Base-by-base conservation (phyloP, 148 eudicot species). In the Fallopia convolvulus region DNA sequence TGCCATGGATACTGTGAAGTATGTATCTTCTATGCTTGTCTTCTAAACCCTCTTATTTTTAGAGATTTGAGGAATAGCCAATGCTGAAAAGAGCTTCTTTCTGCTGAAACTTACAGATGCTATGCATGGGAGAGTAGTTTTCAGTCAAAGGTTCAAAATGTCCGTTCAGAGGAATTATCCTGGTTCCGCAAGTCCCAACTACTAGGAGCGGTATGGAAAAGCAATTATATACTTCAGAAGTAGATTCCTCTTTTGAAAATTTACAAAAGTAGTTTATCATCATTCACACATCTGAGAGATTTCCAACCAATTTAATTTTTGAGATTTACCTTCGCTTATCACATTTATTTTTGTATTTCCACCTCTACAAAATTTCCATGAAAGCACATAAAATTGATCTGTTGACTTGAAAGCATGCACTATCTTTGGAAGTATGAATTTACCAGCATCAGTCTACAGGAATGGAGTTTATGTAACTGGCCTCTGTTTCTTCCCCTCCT, bases 101-200 rank as follows among this genome's bases (percentile, higher is more conserved):
- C 74, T 52, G 33, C 80, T 61, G 71, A 46, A 30, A 81, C 79
- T 18, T 78, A 74, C 90, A 94, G 99, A 84, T 94, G 97, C 83
- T 94, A 90, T 85, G 99, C 99, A 56, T 94, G 99, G 99, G 99
- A 94, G 85, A 82, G 77, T 77, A 94, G 99, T 86, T 90, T 94
- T 87, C 92, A 86, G 79, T 71, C 83, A 48, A 94, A 92, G 88
- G 97, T 91, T 85, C 97, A 89, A 82, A 78, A 60, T 77, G 84
- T 90, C 78, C 86, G 99, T 72, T 81, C 79, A 79, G 97, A 94
- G 20, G 99, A 94, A 86, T 78, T 94, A 48, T 74, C 91, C 75
- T 94, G 99, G 99, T 92, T 89, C 79, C 86, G 91, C 58, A 88
- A 82, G 78, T 89, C 92, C 33, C 99, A 94, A 81, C 82, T 94